Base-by-base conservation (phyloP, 768 basidiomycete genomes). In the Mycena albidolilacea region DNA sequence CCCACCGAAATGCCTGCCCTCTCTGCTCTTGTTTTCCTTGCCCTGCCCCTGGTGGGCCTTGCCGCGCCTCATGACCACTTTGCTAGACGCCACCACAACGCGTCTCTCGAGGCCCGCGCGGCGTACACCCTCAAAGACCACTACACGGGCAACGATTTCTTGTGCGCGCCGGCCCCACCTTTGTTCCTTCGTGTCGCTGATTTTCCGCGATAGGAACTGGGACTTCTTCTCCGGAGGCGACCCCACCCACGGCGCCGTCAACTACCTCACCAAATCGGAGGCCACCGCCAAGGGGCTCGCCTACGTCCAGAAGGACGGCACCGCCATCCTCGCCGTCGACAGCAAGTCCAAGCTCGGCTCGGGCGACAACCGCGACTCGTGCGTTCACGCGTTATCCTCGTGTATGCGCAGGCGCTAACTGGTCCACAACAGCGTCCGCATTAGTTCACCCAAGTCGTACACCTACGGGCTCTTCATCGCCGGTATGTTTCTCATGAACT, bases 401-500 rank as follows among this genome's bases (percentile, higher is more conserved):
- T 62, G 64, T 43, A 67, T 41, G 30, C 30, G 30, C 30, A 43
- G 39, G 52, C 23, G 55, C 30, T 71, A 14, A 72, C 59, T 41
- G 12, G 17, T 61, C n/a, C n/a, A n/a, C 73, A 48, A 83, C 76
- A 93, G 92, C 37, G 87, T 95, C 46, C 91, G 94, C 62, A 93
- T 95, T 73, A 87, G 84, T 66, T 86, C 91, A 39, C 88, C 89
- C 77, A 90, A 92, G 78, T 83, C 79, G 30, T 95, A 90, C 78
- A 88, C 81, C 60, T 80, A 84, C n/a, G 94, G 94, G 5, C 84
- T 95, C 12, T 93, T 95, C 83, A 90, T 95, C 75, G 87, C 93
- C 19, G 94, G 69, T 76, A 71, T 52, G 57, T 67, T 61, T 52
- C 19, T 37, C 15, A 11, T 38, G 2, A 2, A 30, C 14, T 43